Base-by-base conservation (phyloP, 805 yeast species). In the Nakazawaea sp. region DNA sequence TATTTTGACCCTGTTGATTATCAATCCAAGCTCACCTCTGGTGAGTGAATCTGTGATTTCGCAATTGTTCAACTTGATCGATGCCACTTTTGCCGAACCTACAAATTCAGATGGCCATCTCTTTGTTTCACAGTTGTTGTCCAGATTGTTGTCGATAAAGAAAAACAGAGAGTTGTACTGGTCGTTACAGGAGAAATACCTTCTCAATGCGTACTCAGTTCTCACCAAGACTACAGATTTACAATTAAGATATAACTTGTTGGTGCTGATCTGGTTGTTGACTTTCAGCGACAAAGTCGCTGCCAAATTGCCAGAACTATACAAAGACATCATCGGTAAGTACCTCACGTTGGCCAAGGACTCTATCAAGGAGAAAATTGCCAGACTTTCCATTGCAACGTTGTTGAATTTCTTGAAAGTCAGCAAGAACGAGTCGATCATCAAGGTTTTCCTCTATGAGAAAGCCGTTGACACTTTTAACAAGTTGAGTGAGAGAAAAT, bases 361-460 rank as follows among this genome's bases (percentile, higher is more conserved):
- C 41, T 85, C 96, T 2, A 84, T 90, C 47, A 92, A 92, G 65
- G 95, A 89, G 61, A 92, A 92, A 64, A 77, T 92, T 38, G 83
- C 87, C 23, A 72, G 98, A 54, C 66, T 92, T 30, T 70, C 92
- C n/a, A 68, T 88, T 19, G 79, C 94, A 1, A 75, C 82, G 28
- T 64, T 89, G 45, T 62, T 75, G 50, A 83, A 83, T 51, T 65
- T 82, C 34, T 63, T 80, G 35, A 53, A 62, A 6, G 49, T 51
- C 49, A 52, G 53, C 33, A 64, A 56, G 46, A 66, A 62, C 64
- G 55, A 68, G 59, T 43, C 44, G 18, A 67, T 72, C 30, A 66
- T 85, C 44, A 81, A 89, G 49, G 73, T 81, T 36, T 68, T 87
- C 30, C 56, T 83, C 25, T 66, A 84, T 43, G 85, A 82, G 42